A percentile compares a stretch with the other conserved stretches of the same genome.
phyloP scores from a whole-genome alignment of 176 grass and related monocot species.

The Bothriochloa decipiens region DNA sequence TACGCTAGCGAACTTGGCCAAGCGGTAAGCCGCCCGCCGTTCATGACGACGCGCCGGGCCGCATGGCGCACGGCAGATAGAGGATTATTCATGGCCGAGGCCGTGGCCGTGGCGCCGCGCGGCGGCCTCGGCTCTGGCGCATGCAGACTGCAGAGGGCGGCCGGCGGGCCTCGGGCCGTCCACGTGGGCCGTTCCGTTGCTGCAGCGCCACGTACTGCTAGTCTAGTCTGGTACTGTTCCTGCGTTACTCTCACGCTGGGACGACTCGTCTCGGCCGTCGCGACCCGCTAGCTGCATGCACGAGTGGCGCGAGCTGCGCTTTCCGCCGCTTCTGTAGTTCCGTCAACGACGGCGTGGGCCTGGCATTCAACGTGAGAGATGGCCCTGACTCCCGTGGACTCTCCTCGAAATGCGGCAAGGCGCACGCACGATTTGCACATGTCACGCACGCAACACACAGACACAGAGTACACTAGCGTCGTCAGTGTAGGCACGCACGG shows the following conservation, averaged over 20 bases:
- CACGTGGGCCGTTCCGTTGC: neutral
- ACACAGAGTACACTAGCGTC: too few species aligned
- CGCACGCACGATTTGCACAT: neutral
- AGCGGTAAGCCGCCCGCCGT: too few species aligned
- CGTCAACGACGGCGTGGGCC: neutral
- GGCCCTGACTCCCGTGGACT: neutral
- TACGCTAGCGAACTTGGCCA: too few species aligned
- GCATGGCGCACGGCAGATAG: too few species aligned
- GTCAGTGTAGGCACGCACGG: neutral
- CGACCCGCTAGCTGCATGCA: neutral
- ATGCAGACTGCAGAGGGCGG: neutral
- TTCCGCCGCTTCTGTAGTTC: neutral
- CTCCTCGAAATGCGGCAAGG: neutral
- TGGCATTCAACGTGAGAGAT: neutral
- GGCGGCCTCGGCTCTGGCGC: neutral
- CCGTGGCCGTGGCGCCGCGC: too few species aligned
- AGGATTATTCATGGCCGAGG: too few species aligned
- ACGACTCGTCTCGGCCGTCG: neutral
- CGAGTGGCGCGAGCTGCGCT: neutral
- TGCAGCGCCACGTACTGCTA: neutral
- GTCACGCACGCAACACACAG: neutral
- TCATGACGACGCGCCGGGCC: too few species aligned
- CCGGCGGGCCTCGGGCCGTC: neutral
- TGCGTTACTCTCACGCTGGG: neutral
- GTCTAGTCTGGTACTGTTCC: too few species aligned